A percentile compares a stretch with the other conserved stretches of the same genome.
Conservation (phyloP, 805 yeast genomes). For the Nakazawaea holstii region DNA sequence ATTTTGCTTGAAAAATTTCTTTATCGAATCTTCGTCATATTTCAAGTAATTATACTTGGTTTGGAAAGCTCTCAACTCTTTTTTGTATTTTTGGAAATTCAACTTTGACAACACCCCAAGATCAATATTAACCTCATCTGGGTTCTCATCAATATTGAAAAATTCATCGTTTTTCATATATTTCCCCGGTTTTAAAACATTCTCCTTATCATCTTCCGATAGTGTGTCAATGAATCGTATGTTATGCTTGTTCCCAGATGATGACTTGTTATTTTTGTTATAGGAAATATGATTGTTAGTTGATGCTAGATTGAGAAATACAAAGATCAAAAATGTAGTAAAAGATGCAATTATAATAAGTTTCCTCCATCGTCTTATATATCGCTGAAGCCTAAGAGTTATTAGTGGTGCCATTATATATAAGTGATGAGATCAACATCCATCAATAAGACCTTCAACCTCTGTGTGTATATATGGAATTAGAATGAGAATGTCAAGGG, state of each 20-base stretch:
- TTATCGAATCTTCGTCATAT: conserved; percentile 8
- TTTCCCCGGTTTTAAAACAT: neutral
- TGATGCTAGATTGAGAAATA: neutral
- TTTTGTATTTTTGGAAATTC: conserved; percentile 6
- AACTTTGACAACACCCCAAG: neutral
- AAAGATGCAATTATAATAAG: neutral
- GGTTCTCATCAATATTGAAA: conserved; percentile 7
- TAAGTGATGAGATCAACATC: neutral
- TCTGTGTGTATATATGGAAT: no score
- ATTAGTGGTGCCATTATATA: neutral
- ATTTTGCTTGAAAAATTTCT: conserved; percentile 2
- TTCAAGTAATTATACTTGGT: conserved; percentile 1
- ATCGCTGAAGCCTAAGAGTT: neutral
- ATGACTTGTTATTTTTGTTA: neutral
- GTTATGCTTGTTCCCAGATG: neutral
- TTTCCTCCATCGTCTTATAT: neutral
- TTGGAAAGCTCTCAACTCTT: conserved; percentile 7
- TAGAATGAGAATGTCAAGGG: no score
- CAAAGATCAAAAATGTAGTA: neutral
- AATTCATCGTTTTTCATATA: conserved; percentile 4
- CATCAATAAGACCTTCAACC: no score
- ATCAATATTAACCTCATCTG: conserved; percentile 5
- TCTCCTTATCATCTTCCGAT: neutral
- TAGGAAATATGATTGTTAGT: neutral
- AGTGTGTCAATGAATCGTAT: conserved; percentile 11